Base-by-base conservation (phyloP, 768 basidiomycete species). In the Amanita rubescens region DNA sequence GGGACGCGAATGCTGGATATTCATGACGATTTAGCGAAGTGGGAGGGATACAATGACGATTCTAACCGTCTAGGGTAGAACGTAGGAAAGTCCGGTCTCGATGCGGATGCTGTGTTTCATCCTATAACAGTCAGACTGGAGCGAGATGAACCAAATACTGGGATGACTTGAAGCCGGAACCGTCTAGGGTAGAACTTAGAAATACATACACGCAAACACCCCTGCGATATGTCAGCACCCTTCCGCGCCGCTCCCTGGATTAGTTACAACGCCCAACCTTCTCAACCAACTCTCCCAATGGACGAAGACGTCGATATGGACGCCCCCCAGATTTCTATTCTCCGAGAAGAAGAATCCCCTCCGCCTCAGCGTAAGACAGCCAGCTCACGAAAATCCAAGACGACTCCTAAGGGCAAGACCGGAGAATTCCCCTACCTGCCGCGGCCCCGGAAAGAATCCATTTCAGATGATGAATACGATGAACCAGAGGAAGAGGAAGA, bases 241-340 rank as follows among this genome's bases (percentile, higher is more conserved):
- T 83, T 82, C 71, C 79, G 80, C 57, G 81, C 75, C 60, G 80
- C 81, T 59, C 80, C 81, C 59, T 82, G 81, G 80, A 78, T 81
- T 56, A 66, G 71, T 53, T 81, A 81, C 71, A 73, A 78, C 63
- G 50, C 64, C 58, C 53, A 61, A 60, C 46, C 62, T 55, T 59
- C 60, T 47, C 54, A 51, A 57, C 55, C 59, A 62, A 64, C 62
- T 49, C 51, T 61, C 62, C 59, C 66, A 22, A 72, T 72, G 70
- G 73, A 75, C 63, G 68, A 72, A 38, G 78, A 79, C 62, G 66
- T 75, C 44, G 75, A 78, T 59, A 88, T 90, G 85, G 89, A 90
- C 35, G 85, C 88, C 32, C 89, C 89, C 34, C 82, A 82, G 59
- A 90, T 91, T 51, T 90, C 88, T 22, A 90, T 84, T 25, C 77